Percentiles rank a stretch among this genome's conserved stretches.
phyloP scores from a whole-genome alignment of 2,329 filamentous ascomycete species.

The Lecanicillium sp. region DNA sequence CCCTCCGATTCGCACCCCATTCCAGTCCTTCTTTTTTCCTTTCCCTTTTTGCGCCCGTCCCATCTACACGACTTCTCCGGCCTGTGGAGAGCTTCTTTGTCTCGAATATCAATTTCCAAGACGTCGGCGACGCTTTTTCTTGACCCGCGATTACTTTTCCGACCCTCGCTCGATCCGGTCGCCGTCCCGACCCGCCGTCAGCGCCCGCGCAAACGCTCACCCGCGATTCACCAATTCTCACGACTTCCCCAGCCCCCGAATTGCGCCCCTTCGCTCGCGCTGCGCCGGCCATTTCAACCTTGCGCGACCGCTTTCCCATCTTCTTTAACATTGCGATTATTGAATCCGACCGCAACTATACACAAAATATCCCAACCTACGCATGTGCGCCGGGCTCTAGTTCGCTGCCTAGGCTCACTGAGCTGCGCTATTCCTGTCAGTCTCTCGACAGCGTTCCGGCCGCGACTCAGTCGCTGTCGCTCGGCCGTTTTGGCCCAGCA shows the following conservation, averaged over 20 bases:
- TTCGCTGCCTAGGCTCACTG: conserved; percentile 2
- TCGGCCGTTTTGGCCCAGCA: not conserved
- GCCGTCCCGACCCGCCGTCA: not conserved
- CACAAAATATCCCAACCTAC: not conserved
- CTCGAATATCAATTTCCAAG: not conserved
- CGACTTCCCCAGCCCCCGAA: not conserved
- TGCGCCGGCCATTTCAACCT: not conserved
- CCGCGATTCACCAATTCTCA: not conserved
- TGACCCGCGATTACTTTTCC: not conserved
- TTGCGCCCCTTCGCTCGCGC: not conserved
- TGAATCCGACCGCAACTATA: not conserved
- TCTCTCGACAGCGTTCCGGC: conserved; percentile 3
- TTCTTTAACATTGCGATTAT: not conserved
- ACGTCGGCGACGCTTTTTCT: conserved; percentile 13
- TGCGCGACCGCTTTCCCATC: not conserved
- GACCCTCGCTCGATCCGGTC: not conserved
- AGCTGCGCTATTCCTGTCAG: conserved; percentile 5
- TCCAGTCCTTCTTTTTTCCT: conserved; percentile 31
- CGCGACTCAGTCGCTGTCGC: conserved; percentile 10
- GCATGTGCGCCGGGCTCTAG: conserved; percentile 1
- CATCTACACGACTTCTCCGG: conserved; percentile 17
- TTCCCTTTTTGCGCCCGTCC: conserved; percentile 26
- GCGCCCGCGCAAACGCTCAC: conserved; percentile 5
- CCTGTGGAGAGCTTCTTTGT: conserved; percentile 15
- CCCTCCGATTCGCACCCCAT: conserved; percentile 24